Evolutionary conservation across 1,284 basidiomycete species (phyloP), one percentile per base, ranked within the genome.

Genomic region (Cutaneotrichosporon cutaneum): DNA sequence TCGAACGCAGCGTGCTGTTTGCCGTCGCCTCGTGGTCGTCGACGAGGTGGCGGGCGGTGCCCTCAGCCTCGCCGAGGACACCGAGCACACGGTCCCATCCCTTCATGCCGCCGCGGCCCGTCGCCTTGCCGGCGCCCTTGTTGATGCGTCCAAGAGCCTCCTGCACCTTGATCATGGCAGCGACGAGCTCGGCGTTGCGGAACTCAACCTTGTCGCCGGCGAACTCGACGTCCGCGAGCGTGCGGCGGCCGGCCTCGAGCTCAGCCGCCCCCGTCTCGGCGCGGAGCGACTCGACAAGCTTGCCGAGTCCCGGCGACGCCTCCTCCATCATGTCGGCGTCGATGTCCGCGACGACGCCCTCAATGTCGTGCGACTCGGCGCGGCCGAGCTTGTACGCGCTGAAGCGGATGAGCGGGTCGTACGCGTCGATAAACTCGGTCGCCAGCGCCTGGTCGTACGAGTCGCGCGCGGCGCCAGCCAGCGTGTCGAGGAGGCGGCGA

Each of bases 401-500:
- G 80, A 94, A 90, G 55, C 95, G 84, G 64, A 98, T 91, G 78
- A 96, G 88, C 0, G 95, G 92, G 47, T 92, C 89, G 64, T 94
- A 87, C 64, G 89, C 87, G 75, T 98, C 94, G 21, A 89, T 85
- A 72, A 92, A 91, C 56, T 91, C 84, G 35, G 86, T 85, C 13
- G 92, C 90, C 6, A 98, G 84, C 0, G 94, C 95, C 79, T 96
- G 92, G 59, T 92, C 90, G 50, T 90, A 86, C 70, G 91, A 93
- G n/a, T 75, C 71, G 33, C 69, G 63, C 8, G 76, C 74, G 14
- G 82, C 80, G 26, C 83, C 81, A 1, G 89, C 87, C 11, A 98
- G 83, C 27, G 85, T 83, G 61, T 88, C 87, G 59, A 98, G 82
- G 21, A 98, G 79, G 52, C 69, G 65, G 32, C 82, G 83, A 45